Conservation (phyloP, 345 rosid species). For the Salix koriyanagi region DNA sequence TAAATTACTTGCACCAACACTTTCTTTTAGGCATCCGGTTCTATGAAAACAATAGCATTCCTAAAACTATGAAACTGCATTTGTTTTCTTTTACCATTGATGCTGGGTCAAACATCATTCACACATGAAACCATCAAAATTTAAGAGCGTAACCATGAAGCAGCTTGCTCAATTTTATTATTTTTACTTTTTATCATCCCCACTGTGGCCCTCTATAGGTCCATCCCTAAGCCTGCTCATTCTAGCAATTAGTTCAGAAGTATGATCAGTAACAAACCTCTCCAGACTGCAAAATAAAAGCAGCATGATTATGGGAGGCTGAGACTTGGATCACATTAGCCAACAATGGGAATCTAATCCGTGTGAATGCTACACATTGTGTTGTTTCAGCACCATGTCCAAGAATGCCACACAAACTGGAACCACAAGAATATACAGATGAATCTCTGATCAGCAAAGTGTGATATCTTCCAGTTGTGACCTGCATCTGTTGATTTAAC, state of each 20-base stretch:
- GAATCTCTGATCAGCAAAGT: slow-evolving; percentile 82
- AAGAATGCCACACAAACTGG: slow-evolving; percentile 82
- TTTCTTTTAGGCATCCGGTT: not conserved
- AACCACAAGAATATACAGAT: slow-evolving; percentile 85
- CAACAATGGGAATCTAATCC: slow-evolving; percentile 56
- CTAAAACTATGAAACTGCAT: not conserved
- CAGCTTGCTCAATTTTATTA: slow-evolving; percentile 1
- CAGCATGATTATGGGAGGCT: slow-evolving; percentile 89
- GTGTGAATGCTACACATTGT: slow-evolving; percentile 75
- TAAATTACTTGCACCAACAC: too few species aligned
- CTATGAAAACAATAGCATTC: not conserved
- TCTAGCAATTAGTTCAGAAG: not conserved
- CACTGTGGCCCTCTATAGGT: not conserved
- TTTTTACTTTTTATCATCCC: not conserved
- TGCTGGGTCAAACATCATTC: not conserved
- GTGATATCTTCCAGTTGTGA: slow-evolving; percentile 87
- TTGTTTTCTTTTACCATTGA: too few species aligned
- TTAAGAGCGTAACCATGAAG: not conserved
- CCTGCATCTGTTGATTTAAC: slow-evolving; percentile 69
- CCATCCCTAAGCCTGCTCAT: not conserved
- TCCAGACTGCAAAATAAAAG: slow-evolving; percentile 80
- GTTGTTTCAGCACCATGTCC: slow-evolving; percentile 95
- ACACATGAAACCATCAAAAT: not conserved
- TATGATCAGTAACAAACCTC: slow-evolving; percentile 50
- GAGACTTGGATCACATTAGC: slow-evolving; percentile 74